Percentiles rank a stretch among this genome's conserved stretches.
These are phyloP conservation scores for Rhodotorula sphaerocarpa DNA, from an alignment of 768 basidiomycete species.

Conservation along the genomic window DNA sequence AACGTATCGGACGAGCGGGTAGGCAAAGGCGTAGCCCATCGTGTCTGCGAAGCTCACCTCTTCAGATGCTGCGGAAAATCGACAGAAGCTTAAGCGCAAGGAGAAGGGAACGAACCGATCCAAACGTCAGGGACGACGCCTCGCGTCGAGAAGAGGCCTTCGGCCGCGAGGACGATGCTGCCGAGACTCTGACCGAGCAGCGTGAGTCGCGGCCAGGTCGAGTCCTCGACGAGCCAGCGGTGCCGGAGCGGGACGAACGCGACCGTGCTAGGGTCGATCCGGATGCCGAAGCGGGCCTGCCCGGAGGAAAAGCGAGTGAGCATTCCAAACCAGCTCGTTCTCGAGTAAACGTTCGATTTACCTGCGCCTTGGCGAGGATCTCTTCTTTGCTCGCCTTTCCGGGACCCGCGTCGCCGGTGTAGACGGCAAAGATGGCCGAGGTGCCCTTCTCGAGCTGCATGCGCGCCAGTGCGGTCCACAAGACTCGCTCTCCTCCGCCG, in stretches of 20 bases:
- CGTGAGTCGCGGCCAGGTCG: constrained; percentile 81
- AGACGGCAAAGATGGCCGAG: constrained; percentile 59
- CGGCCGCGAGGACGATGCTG: constrained; percentile 71
- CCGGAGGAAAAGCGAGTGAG: background rate
- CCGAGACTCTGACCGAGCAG: constrained; percentile 85
- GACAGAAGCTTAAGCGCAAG: background rate
- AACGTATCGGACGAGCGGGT: constrained; percentile 62
- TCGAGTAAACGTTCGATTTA: constrained; percentile 44
- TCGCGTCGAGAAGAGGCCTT: constrained; percentile 54
- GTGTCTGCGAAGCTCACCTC: constrained; percentile 55
- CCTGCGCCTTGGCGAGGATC: constrained; percentile 75
- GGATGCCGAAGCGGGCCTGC: constrained; percentile 73
- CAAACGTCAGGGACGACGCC: constrained; percentile 77
- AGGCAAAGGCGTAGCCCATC: constrained; percentile 96
- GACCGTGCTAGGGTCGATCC: constrained; percentile 56
- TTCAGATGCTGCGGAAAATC: background rate
- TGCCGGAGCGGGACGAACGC: constrained; percentile 73
- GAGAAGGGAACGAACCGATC: constrained; percentile 57
- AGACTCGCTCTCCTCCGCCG: constrained; percentile 88
- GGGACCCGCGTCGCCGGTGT: constrained; percentile 70
- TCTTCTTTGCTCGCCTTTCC: constrained; percentile 68
- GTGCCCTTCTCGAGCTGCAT: constrained; percentile 61
- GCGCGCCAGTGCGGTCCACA: constrained; percentile 80
- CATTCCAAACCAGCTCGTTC: too few species aligned
- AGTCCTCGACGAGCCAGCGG: constrained; percentile 66